Evolutionary conservation across 2,329 filamentous ascomycete genomes (phyloP), one percentile per base, ranked within the genome.

Genomic region (Trichoderma sp.): DNA sequence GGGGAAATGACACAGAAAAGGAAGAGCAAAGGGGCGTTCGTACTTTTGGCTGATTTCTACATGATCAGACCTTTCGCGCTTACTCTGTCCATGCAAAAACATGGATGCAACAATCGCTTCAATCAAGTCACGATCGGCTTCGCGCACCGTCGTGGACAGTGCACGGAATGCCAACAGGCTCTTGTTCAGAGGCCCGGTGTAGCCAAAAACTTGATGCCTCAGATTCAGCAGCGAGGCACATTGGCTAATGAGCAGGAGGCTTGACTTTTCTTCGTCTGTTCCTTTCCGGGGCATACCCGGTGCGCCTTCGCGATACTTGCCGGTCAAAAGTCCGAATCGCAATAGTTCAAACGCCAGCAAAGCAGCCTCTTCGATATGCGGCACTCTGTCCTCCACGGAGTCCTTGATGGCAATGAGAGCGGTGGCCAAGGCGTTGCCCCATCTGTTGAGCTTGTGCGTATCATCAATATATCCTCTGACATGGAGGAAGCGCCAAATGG

Each of bases 101-200:
- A 97, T 87, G 34, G 91, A 90, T 6, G 89, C 89, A 22, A 94
- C 84, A 70, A 94, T 87, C 50, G 93, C 91, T 79, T 99, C 95
- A 15, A 95, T 82, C 39, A 98, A 81, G 76, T 97, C 93, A 57
- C 95, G 88, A 71, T 97, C 84, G 37, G 89, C 88, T 71, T 90
- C 88, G 45, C 94, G 90, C 27, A 97, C 89, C 48, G 92, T 88
- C 2, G 90, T 90, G 48, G 93, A 89, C 68, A 98, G 84, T 1
- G 93, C 94, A 69, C 93, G 91, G 82, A 94, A 99, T 29, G 89
- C 90, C 50, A 99, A 84, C 63, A 97, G 84, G 72, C 94, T 93
- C 78, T 95, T 90, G 83, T 93, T 97, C 1, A 99, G 85, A 1
- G 95, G 94, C 0, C 95, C 95, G 2, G 94, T 97, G 79, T 97